Base-by-base conservation (phyloP, 2,329 filamentous ascomycete genomes). In the Hyphodiscus sp. region DNA sequence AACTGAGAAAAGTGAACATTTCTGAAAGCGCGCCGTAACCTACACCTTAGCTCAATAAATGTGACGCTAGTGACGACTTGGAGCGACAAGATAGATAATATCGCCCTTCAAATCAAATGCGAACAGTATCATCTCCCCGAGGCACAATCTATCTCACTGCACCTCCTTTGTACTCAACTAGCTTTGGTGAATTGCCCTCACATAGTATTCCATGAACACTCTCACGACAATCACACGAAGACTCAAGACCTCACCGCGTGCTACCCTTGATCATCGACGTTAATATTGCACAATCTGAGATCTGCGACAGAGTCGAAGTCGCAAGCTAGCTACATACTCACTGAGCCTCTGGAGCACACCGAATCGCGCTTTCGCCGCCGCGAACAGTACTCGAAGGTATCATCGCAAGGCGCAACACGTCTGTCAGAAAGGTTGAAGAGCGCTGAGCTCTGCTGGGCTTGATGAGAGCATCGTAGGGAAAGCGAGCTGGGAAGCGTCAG, bases 391-490 rank as follows among this genome's bases (percentile, higher is more conserved):
- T 47, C 26, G 29, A 47, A 16, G 16, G 16, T n/a, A n/a, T n/a
- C 29, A 47, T 19, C 41, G 41, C 26, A 49, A 38, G 29, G 43
- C 23, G 45, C 18, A 49, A 54, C 29, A 23, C 16, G 47, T 23
- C 33, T 49, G 47, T 15, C 16, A 50, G 29, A 46, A 29, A 41
- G 30, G 13, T 43, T 26, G 51, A 20, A 20, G 10, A 42, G 58
- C 56, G 54, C 52, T 53, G 41, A 45, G 53, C 47, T 59, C 60
- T 62, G 50, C 44, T 29, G 45, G 52, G 44, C 54, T 58, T 58
- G 45, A 65, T 65, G 63, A 60, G 44, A 61, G 54, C 49, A 50
- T 63, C 42, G 33, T 60, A 60, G 56, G n/a, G 47, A 56, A 50
- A 49, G 50, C 44, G 51, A 49, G 50, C 44, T 51, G 49, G 23